Conservation (phyloP, 495 filamentous ascomycete species). For the Xylaria acuta region DNA sequence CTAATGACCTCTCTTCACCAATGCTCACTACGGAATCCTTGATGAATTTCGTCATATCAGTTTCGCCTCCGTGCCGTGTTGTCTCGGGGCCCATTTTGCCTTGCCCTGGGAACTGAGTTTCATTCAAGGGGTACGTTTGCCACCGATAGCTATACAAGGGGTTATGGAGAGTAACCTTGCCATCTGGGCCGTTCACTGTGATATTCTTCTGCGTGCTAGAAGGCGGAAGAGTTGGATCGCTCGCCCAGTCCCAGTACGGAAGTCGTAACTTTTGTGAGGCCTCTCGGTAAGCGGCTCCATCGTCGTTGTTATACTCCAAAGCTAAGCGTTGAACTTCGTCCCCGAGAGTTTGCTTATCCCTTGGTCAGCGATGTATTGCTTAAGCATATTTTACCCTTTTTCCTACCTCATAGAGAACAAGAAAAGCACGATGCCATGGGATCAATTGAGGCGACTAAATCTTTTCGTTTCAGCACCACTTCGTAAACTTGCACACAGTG, state of each 20-base stretch:
- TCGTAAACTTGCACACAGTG: background rate
- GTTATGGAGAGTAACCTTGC: conserved; percentile 38
- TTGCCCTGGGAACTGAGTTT: conserved; percentile 34
- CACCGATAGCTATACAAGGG: conserved; percentile 48
- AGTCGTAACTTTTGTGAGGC: conserved; percentile 46
- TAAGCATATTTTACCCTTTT: background rate
- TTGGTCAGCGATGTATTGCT: conserved; percentile 20
- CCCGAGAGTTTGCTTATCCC: conserved; percentile 47
- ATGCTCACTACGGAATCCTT: conserved; percentile 41
- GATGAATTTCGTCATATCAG: conserved; percentile 28
- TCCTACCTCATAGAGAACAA: conserved; percentile 50
- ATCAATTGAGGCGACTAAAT: conserved; percentile 46
- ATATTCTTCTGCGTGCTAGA: conserved; percentile 38
- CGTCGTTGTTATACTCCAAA: conserved; percentile 33
- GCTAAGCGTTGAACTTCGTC: conserved; percentile 44
- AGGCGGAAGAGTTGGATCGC: conserved; percentile 37
- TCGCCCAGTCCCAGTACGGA: conserved; percentile 54
- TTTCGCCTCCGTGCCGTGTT: conserved; percentile 36
- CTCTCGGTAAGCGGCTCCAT: conserved; percentile 38
- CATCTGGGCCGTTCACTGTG: conserved; percentile 42
- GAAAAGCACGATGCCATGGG: conserved; percentile 51
- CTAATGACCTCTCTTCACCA: background rate
- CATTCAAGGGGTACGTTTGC: conserved; percentile 37
- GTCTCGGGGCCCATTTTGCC: conserved; percentile 32
- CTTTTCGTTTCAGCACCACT: conserved; percentile 24